Evolutionary conservation across 805 yeast genomes (phyloP), one percentile per base, ranked within the genome.

Genomic region (Zygosaccharomyces lentus): DNA sequence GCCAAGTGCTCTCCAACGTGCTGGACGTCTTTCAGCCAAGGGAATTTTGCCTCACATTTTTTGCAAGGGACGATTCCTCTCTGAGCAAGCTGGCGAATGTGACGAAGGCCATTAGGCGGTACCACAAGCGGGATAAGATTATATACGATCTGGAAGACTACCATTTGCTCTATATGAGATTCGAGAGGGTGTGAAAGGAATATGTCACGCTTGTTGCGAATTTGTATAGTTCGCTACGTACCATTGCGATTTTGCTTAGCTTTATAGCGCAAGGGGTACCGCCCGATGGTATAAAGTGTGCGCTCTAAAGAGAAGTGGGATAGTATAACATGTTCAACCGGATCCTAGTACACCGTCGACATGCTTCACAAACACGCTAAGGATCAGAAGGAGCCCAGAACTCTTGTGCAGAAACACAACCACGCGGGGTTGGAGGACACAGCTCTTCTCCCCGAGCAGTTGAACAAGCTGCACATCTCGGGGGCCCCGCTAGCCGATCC

Each of bases 61-160:
- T 80, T 46, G 54, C 63, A 24, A 59, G 57, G 44, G 55, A 55
- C 39, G 61, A 59, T 37, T 68, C 70, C 37, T 71, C 69, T 16
- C 67, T 68, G 51, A 45, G 54, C 21, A 53, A 61, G 36, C 58
- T 76, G 55, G 58, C 58, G 58, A 66, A 58, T 15, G 53, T 61
- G 30, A 59, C 58, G 27, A 55, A 62, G 6, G 51, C 76, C 31
- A 36, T 54, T 2, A 48, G 54, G 24, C 34, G 43, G 9, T 88
- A 87, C 67, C 65, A 67, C 46, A 79, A 81, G 57, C 71, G 75
- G 43, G 96, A 88, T 60, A 76, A 75, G 58, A 80, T 83, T 25
- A 67, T 82, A 43, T 84, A 87, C 68, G 95, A 87, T 61, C 71
- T 88, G 61, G 82, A 77, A 52, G 82, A 79, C 51, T 86, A 87